Evolutionary conservation across 441 rosid genomes (phyloP).

Genomic region (Lepidium campestre): DNA sequence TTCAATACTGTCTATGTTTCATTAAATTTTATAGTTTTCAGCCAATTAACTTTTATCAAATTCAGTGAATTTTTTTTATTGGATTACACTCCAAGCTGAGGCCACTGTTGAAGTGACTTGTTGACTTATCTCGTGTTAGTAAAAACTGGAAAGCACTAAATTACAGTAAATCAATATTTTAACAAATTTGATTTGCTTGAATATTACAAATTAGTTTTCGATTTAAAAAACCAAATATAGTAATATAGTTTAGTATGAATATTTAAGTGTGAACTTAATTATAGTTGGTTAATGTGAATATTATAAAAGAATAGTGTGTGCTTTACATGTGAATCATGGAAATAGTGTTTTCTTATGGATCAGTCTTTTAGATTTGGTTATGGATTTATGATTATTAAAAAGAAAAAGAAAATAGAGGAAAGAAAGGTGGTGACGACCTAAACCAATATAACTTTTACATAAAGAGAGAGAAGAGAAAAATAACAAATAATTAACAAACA

Average conservation of each 20-base stretch:
- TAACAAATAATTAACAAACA: slow-evolving; percentile 30
- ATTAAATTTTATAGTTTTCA: neutral
- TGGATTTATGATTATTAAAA: too few relatives aligned
- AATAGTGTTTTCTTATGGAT: too few relatives aligned
- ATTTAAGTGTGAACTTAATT: too few relatives aligned
- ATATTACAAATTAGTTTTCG: too few relatives aligned
- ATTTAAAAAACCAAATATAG: too few relatives aligned
- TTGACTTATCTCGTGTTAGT: neutral
- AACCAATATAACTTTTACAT: slow-evolving; percentile 10
- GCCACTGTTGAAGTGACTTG: neutral
- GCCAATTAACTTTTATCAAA: neutral
- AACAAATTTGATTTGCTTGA: neutral
- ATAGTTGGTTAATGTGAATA: too few relatives aligned
- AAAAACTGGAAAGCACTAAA: neutral
- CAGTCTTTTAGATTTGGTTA: too few relatives aligned
- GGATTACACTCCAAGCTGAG: neutral
- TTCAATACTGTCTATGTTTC: neutral
- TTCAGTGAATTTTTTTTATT: neutral
- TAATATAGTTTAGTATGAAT: too few relatives aligned
- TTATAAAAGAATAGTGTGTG: too few relatives aligned
- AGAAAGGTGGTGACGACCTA: slow-evolving; percentile 20
- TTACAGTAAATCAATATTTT: neutral
- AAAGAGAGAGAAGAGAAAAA: slow-evolving; percentile 5
- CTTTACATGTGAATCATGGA: too few relatives aligned
- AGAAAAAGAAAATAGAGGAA: neutral